These are phyloP conservation scores for Fusarium pseudograminearum DNA, from an alignment of 2,329 filamentous ascomycete species.

Conservation along the genomic window DNA sequence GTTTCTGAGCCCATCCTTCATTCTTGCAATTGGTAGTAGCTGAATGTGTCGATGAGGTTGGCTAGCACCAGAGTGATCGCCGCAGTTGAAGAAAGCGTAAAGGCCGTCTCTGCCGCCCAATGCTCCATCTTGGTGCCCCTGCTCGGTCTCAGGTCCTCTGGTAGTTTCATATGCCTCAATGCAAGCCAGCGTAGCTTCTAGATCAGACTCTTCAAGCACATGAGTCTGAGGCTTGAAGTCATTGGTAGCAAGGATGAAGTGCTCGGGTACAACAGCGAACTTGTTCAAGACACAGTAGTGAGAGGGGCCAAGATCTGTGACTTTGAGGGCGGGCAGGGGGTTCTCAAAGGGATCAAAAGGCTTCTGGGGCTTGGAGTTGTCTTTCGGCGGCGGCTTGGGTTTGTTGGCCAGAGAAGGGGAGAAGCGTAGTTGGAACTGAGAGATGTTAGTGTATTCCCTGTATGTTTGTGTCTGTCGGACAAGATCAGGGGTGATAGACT, in stretches of 20 bases:
- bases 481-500: conserved; percentile 26
- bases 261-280: conserved; percentile 76
- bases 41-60: conserved; percentile 80
- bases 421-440: conserved; percentile 78
- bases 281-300: conserved; percentile 80
- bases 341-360: conserved; percentile 74
- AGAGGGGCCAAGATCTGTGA: conserved; percentile 62
- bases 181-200: conserved; percentile 72
- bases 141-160: neutral
- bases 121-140: conserved; percentile 8
- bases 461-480: neutral
- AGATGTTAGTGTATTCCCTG: neutral
- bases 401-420: conserved; percentile 77
- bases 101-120: conserved; percentile 54
- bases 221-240: conserved; percentile 73
- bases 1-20: conserved; percentile 65
- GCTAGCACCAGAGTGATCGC: conserved; percentile 74
- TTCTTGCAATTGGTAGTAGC: conserved; percentile 73
- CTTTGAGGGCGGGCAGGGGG: conserved; percentile 65
- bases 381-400: conserved; percentile 60
- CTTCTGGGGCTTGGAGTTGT: conserved; percentile 51
- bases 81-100: conserved; percentile 78
- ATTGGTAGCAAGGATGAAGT: conserved; percentile 79
- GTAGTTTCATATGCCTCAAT: conserved; percentile 64
- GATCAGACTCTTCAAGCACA: conserved; percentile 69